Percentiles rank a stretch among this genome's conserved stretches.
Conservation (phyloP, 495 filamentous ascomycete species). For the Xylaria venustula region DNA sequence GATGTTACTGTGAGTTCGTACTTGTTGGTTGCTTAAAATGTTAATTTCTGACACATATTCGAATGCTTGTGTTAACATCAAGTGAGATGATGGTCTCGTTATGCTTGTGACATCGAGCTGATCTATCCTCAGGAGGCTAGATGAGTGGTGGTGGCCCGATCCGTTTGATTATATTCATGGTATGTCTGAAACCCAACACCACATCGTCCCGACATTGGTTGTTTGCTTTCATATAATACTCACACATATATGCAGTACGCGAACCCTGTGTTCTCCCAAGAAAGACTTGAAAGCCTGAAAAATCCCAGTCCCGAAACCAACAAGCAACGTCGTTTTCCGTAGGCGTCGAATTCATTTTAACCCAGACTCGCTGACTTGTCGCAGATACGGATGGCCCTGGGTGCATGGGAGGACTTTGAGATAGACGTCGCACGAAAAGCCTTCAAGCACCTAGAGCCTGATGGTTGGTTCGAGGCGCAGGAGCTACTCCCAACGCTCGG, state of each 20-base stretch:
- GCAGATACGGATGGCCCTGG: conserved; percentile 29
- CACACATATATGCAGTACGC: background rate
- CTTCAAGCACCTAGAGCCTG: conserved; percentile 55
- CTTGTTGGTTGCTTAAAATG: background rate
- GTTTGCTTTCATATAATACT: background rate
- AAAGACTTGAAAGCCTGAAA: too few relatives aligned
- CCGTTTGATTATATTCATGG: conserved; percentile 44
- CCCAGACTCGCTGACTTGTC: background rate
- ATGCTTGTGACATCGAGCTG: background rate
- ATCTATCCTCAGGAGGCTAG: background rate
- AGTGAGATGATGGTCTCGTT: background rate
- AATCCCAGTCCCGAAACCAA: background rate
- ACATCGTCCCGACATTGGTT: background rate
- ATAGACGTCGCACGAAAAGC: conserved; percentile 36
- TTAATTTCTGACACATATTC: background rate
- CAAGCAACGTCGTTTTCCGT: background rate
- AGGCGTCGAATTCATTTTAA: too few relatives aligned
- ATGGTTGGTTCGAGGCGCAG: conserved; percentile 66
- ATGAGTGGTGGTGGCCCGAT: conserved; percentile 4
- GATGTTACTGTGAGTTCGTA: background rate
- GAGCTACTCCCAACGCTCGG: conserved; percentile 56
- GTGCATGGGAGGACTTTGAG: conserved; percentile 46
- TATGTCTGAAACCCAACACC: background rate
- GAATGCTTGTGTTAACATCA: background rate
- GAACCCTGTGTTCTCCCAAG: background rate